A percentile compares a stretch with the other conserved stretches of the same genome.
These are phyloP conservation scores for Rubroboletus pulcherrimus DNA, from an alignment of 768 basidiomycete genomes.

Conservation along the genomic window DNA sequence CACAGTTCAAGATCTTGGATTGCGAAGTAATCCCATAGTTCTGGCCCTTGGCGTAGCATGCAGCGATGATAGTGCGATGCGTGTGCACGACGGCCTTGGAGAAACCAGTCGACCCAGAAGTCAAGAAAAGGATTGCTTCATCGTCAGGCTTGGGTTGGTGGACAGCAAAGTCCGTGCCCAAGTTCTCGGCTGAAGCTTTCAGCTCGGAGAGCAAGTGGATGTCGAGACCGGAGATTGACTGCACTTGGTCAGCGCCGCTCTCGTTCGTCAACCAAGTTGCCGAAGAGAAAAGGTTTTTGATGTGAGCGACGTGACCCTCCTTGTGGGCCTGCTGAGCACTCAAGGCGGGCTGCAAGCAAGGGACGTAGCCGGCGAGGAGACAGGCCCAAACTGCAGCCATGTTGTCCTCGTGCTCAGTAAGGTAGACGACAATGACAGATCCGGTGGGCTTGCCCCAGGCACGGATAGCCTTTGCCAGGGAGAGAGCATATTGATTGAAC, in stretches of 20 bases:
- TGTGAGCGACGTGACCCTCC: conserved; percentile 22
- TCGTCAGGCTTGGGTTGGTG: conserved; percentile 24
- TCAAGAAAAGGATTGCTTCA: conserved; percentile 36
- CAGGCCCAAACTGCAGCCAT: conserved; percentile 33
- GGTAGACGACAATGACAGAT: conserved; percentile 26
- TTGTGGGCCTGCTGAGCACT: conserved; percentile 27
- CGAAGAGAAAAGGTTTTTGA: conserved; percentile 29
- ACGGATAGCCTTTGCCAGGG: conserved; percentile 22
- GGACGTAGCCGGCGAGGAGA: conserved; percentile 29
- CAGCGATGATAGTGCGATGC: conserved; percentile 37
- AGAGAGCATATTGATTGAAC: conserved; percentile 15
- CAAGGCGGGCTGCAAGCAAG: conserved; percentile 32
- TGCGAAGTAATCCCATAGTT: conserved; percentile 33
- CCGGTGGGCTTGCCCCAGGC: conserved; percentile 25
- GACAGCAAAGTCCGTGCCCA: conserved; percentile 11
- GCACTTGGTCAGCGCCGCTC: conserved; percentile 24
- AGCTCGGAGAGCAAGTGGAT: conserved; percentile 25
- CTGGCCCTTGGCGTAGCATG: conserved; percentile 32
- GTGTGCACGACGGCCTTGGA: conserved; percentile 41
- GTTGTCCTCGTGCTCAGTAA: conserved; percentile 33
- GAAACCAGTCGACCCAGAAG: conserved; percentile 44
- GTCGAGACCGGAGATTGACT: conserved; percentile 22
- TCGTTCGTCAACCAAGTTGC: conserved; percentile 32
- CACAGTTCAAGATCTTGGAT: conserved; percentile 40
- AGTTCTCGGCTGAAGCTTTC: conserved; percentile 9